Percentiles rank a stretch among this genome's conserved stretches.
Conservation (phyloP, 2,329 filamentous ascomycete genomes). For the Fusarium lyarnte region DNA sequence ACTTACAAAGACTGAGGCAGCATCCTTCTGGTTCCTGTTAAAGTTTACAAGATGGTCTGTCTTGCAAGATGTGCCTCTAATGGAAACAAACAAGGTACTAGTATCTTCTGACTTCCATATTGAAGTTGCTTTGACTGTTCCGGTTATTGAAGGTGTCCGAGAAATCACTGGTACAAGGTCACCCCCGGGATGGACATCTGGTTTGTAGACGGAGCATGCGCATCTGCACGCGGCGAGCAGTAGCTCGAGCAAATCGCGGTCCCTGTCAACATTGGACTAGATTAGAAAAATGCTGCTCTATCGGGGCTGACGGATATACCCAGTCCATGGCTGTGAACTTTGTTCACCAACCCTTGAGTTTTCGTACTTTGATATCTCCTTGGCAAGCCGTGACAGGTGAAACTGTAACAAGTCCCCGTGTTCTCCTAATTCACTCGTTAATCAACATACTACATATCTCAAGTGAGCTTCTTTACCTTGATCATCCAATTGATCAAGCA, state of each 20-base stretch:
- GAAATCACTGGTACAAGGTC: conserved; percentile 29
- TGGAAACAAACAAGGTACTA: conserved; percentile 28
- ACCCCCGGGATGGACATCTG: neutral
- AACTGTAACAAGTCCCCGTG: conserved; percentile 35
- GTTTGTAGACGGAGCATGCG: conserved; percentile 34
- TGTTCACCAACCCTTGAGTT: conserved; percentile 23
- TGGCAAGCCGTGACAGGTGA: conserved; percentile 31
- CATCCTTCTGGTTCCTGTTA: conserved; percentile 11
- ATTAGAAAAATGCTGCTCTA: neutral
- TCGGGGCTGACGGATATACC: neutral
- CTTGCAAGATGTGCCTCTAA: conserved; percentile 32
- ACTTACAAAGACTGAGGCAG: conserved; percentile 22
- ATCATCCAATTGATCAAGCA: conserved; percentile 33
- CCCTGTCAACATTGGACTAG: neutral
- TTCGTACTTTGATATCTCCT: conserved; percentile 34
- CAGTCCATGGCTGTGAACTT: conserved; percentile 15
- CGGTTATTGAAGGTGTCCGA: conserved; percentile 25
- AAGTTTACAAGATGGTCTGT: conserved; percentile 41
- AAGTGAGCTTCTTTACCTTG: conserved; percentile 7
- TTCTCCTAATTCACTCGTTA: neutral
- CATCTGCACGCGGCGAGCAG: conserved; percentile 32
- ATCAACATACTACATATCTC: neutral
- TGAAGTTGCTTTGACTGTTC: conserved; percentile 33
- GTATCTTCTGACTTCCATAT: conserved; percentile 30
- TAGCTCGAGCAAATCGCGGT: neutral